Evolutionary conservation across 2,329 filamentous ascomycete species (phyloP).

Genomic region (Phaeomoniella chlamydospora): DNA sequence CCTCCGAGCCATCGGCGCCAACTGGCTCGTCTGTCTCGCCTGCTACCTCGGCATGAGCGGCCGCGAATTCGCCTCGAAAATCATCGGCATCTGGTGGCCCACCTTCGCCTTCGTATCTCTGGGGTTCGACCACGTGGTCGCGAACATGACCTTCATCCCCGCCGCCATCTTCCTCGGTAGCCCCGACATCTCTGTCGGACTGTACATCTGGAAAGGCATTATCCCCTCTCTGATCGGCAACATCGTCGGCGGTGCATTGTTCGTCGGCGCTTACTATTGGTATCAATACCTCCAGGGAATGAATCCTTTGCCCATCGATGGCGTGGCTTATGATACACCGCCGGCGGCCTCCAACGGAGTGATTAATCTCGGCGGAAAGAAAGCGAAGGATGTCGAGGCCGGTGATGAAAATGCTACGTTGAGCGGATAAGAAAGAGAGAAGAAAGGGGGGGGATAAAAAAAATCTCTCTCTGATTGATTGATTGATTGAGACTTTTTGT

Average conservation of each 20-base stretch:
- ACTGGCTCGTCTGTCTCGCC: constrained; percentile 44
- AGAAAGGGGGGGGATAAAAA: no score
- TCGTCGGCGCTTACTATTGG: constrained; percentile 36
- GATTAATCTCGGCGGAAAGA: no score
- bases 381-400: no score
- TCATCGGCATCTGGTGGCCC: constrained; percentile 42
- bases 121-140: constrained; percentile 41
- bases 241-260: constrained; percentile 36
- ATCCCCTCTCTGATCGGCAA: constrained; percentile 40
- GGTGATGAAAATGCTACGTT: no score
- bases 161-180: constrained; percentile 34
- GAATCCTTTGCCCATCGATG: constrained; percentile 10
- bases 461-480: no score
- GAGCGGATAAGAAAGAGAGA: no score
- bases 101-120: constrained; percentile 40
- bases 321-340: background rate
- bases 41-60: constrained; percentile 33
- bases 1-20: constrained; percentile 38
- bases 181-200: constrained; percentile 25
- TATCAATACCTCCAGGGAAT: constrained; percentile 32
- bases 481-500: no score
- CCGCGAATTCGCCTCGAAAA: constrained; percentile 36
- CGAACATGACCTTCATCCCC: constrained; percentile 37
- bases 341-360: no score
- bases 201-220: constrained; percentile 44